A percentile compares a stretch with the other conserved stretches of the same genome.
Conservation (phyloP, 2,329 filamentous ascomycete species). For the Sarocladiaceae sp. region DNA sequence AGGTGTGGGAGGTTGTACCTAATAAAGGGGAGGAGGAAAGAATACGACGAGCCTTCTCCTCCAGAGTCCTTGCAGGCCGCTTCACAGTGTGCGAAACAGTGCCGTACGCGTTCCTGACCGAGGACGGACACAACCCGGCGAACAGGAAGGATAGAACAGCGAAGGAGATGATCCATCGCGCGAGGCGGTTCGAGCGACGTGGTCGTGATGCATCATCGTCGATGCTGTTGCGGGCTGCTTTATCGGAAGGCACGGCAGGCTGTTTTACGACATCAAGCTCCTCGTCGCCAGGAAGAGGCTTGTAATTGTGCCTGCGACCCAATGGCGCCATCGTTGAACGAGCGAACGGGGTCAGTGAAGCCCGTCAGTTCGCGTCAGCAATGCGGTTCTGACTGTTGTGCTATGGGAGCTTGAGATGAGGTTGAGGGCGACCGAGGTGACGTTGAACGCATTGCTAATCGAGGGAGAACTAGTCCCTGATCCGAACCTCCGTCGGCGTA, state of each 20-base stretch:
- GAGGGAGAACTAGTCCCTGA: no score
- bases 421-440: neutral
- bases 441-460: neutral
- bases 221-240: neutral
- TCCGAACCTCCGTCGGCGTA: no score
- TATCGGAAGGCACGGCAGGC: neutral
- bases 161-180: constrained; percentile 1
- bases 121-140: neutral
- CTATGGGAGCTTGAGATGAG: no score
- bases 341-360: neutral
- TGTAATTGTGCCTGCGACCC: neutral
- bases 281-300: constrained; percentile 1
- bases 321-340: neutral
- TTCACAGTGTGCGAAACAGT: neutral
- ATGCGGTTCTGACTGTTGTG: no score
- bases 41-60: constrained; percentile 42
- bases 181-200: neutral
- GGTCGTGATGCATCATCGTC: neutral
- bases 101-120: neutral
- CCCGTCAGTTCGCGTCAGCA: no score
- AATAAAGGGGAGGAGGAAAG: constrained; percentile 44
- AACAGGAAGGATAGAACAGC: constrained; percentile 4
- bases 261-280: neutral
- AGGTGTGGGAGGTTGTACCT: constrained; percentile 29
- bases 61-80: constrained; percentile 21